Evolutionary conservation across 2,329 filamentous ascomycete genomes (phyloP).

Genomic region (Ophiostoma sp.): DNA sequence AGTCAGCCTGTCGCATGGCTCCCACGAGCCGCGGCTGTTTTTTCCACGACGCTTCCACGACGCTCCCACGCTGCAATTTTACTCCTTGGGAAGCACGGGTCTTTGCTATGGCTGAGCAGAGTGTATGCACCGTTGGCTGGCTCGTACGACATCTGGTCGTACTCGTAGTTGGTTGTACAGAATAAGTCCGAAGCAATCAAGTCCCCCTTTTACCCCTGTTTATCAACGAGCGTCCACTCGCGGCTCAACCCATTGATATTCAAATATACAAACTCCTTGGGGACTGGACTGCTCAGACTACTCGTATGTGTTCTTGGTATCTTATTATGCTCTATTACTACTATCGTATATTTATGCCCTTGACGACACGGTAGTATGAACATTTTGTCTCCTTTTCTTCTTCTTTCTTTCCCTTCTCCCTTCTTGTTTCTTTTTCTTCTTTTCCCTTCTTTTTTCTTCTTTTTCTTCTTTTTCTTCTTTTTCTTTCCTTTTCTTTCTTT

Average conservation of each 20-base stretch:
- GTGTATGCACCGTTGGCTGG: too few relatives aligned
- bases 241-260: constrained; percentile 4
- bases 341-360: not conserved
- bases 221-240: not conserved
- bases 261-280: not conserved
- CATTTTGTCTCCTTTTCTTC: not conserved
- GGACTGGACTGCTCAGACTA: not conserved
- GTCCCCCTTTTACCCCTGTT: not conserved
- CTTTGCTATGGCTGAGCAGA: too few relatives aligned
- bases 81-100: too few relatives aligned
- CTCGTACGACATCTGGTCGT: too few relatives aligned
- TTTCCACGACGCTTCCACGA: too few relatives aligned
- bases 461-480: not conserved
- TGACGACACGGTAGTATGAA: not conserved
- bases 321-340: not conserved
- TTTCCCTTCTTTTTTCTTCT: not conserved
- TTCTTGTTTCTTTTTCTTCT: not conserved
- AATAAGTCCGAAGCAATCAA: not conserved
- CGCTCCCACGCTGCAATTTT: too few relatives aligned
- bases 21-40: too few relatives aligned
- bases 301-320: not conserved
- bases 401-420: not conserved
- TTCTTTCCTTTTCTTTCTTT: not conserved
- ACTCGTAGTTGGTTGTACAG: too few relatives aligned
- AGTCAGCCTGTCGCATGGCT: too few relatives aligned